Conservation (phyloP, 306 rosid genomes). For the Benincasa hispida region DNA sequence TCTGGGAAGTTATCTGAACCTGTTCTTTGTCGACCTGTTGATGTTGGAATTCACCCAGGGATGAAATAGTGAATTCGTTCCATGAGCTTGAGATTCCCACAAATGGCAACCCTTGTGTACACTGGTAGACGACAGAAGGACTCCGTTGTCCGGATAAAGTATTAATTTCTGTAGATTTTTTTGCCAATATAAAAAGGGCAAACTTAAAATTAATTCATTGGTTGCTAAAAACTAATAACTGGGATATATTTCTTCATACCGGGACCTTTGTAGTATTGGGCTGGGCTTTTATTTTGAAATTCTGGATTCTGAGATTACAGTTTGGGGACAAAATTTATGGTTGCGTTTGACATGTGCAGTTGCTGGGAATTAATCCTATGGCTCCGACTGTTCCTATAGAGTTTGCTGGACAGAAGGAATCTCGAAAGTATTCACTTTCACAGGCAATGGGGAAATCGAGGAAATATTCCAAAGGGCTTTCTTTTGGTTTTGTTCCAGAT, state of each 20-base stretch:
- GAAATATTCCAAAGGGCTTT: slow-evolving; percentile 67
- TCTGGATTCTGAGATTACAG: not conserved
- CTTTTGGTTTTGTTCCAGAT: slow-evolving; percentile 79
- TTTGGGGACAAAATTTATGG: slow-evolving; percentile 18
- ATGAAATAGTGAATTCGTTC: not conserved
- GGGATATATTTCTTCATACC: slow-evolving; percentile 3
- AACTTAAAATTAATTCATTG: not conserved
- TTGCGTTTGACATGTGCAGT: slow-evolving; percentile 61
- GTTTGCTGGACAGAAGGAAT: slow-evolving; percentile 69
- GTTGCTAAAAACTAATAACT: not conserved
- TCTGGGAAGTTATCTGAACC: not conserved
- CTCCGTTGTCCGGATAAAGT: not conserved
- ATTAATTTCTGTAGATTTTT: not conserved
- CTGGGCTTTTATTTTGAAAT: slow-evolving; percentile 4
- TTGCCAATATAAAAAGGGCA: not conserved
- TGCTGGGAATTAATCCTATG: slow-evolving; percentile 49
- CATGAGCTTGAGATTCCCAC: not conserved
- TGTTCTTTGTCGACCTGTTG: not conserved
- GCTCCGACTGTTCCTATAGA: slow-evolving; percentile 94
- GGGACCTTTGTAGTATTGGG: slow-evolving; percentile 7
- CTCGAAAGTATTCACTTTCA: slow-evolving; percentile 36
- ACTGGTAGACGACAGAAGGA: not conserved
- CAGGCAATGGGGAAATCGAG: slow-evolving; percentile 83
- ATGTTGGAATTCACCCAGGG: not conserved
- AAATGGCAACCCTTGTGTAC: not conserved